These are phyloP conservation scores for Magnusiomyces suaveolens DNA, from an alignment of 1,139 yeast genomes.

Conservation along the genomic window DNA sequence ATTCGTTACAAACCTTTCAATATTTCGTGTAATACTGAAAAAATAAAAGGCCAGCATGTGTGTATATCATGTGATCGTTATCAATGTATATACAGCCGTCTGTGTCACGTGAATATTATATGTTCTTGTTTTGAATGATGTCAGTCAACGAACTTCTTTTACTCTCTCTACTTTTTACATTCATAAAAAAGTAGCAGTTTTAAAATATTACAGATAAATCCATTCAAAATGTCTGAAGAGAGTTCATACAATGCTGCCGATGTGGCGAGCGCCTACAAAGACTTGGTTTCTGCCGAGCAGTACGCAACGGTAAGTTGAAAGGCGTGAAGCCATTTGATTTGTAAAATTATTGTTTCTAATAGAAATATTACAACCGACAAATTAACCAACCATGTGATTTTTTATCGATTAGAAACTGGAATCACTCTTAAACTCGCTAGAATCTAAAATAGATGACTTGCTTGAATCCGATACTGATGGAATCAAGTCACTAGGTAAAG, in stretches of 20 bases:
- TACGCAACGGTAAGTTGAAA: background rate
- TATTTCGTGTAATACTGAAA: too few species aligned
- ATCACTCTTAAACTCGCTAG: background rate
- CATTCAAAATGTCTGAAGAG: too few species aligned
- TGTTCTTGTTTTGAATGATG: background rate
- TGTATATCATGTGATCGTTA: background rate
- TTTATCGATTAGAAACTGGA: background rate
- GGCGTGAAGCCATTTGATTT: background rate
- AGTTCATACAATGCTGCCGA: too few species aligned
- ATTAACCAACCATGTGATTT: too few species aligned
- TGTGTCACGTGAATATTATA: background rate
- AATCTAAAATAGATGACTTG: background rate
- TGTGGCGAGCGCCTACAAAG: background rate
- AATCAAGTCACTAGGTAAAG: background rate
- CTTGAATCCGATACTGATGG: background rate
- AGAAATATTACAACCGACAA: too few species aligned
- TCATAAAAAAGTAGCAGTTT: too few species aligned
- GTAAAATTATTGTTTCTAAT: too few species aligned
- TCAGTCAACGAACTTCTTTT: too few species aligned
- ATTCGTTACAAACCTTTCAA: too few species aligned
- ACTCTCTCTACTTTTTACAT: too few species aligned
- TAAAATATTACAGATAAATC: too few species aligned
- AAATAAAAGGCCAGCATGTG: background rate
- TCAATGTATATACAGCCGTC: background rate
- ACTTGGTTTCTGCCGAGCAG: background rate